These are phyloP conservation scores for Blumeria graminis DNA, from an alignment of 2,329 filamentous ascomycete species.

Conservation along the genomic window DNA sequence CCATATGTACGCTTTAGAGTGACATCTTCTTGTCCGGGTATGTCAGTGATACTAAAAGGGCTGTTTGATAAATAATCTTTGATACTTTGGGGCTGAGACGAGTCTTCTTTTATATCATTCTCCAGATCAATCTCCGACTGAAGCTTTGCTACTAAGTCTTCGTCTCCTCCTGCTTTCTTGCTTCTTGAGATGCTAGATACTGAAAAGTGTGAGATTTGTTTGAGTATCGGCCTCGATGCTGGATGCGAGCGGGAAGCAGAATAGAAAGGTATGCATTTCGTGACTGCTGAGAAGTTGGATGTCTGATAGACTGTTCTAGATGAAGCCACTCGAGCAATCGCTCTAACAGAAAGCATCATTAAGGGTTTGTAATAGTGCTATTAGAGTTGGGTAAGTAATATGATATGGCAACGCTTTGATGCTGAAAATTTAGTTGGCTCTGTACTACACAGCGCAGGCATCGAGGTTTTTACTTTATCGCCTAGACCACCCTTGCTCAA, in stretches of 20 bases:
- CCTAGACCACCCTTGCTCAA: too few relatives aligned
- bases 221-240: slow-evolving; percentile 10
- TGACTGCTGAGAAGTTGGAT: too few relatives aligned
- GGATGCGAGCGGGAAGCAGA: slow-evolving; percentile 11
- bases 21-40: slow-evolving; percentile 67
- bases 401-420: too few relatives aligned
- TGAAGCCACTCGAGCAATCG: slow-evolving; percentile 33
- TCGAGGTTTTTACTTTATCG: too few relatives aligned
- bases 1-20: slow-evolving; percentile 60
- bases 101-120: slow-evolving; percentile 46
- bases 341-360: slow-evolving; percentile 44
- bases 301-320: too few relatives aligned
- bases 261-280: not conserved
- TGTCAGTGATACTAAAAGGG: slow-evolving; percentile 63
- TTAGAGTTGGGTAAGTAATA: too few relatives aligned
- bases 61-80: slow-evolving; percentile 75
- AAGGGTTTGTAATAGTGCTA: not conserved
- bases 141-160: slow-evolving; percentile 69
- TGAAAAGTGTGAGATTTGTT: slow-evolving; percentile 13
- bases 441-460: too few relatives aligned
- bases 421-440: too few relatives aligned
- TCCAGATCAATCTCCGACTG: slow-evolving; percentile 67
- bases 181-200: slow-evolving; percentile 23
- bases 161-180: slow-evolving; percentile 37
- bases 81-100: slow-evolving; percentile 51